Evolutionary conservation across 2,329 filamentous ascomycete genomes (phyloP).

Genomic region (Pestalotiopsis sp.): DNA sequence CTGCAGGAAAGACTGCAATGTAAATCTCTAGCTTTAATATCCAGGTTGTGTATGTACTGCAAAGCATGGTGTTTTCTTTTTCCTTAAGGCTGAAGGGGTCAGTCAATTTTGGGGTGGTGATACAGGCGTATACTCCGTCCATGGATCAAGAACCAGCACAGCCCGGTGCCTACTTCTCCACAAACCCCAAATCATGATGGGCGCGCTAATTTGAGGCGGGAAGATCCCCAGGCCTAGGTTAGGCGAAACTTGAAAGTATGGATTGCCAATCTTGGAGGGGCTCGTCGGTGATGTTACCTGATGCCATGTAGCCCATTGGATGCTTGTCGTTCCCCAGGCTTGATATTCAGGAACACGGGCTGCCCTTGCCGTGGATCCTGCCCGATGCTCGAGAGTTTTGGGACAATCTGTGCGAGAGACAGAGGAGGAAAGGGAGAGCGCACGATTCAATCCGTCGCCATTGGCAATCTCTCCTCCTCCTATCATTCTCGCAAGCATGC

Average conservation of each 20-base stretch:
- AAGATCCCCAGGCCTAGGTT: slow-evolving; percentile 9
- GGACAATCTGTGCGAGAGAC: neutral
- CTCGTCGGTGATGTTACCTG: slow-evolving; percentile 3
- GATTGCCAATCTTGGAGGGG: slow-evolving; percentile 7
- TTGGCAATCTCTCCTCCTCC: neutral
- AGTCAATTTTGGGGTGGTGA: neutral
- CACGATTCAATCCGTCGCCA: neutral
- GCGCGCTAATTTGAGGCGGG: slow-evolving; percentile 12
- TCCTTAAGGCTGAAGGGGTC: neutral
- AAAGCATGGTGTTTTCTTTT: neutral
- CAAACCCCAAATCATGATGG: slow-evolving; percentile 1
- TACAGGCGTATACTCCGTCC: neutral
- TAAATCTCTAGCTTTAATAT: neutral
- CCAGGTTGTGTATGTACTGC: neutral
- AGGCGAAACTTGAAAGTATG: neutral
- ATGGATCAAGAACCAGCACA: neutral
- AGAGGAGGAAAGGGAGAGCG: neutral
- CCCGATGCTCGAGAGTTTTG: neutral
- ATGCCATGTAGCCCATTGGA: neutral
- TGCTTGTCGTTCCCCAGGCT: neutral
- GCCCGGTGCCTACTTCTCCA: slow-evolving; percentile 6
- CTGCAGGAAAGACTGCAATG: neutral
- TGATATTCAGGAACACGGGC: slow-evolving; percentile 2
- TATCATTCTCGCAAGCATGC: neutral
- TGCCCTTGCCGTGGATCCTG: neutral